Percentiles rank a stretch among this genome's conserved stretches.
Evolutionary conservation across 2,329 filamentous ascomycete genomes (phyloP).

Genomic region (Xylaria sp.): DNA sequence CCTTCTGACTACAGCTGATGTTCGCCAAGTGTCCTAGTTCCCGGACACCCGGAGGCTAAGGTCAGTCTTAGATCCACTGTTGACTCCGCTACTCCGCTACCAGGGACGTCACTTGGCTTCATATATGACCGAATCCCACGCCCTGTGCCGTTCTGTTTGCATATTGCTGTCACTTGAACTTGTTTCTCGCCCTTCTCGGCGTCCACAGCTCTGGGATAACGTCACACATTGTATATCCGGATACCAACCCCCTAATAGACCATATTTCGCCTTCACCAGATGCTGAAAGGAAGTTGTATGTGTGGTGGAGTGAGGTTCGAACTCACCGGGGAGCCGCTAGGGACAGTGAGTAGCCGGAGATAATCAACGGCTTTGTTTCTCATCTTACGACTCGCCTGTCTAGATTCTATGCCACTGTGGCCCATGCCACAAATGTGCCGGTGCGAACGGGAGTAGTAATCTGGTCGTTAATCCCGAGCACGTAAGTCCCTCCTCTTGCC

Average conservation of each 20-base stretch:
- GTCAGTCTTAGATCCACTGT: constrained; percentile 8
- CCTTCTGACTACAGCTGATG: neutral
- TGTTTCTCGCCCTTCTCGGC: neutral
- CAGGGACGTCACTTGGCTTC: neutral
- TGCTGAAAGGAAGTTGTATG: constrained; percentile 31
- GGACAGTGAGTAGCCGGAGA: constrained; percentile 16
- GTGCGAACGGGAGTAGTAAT: constrained; percentile 32
- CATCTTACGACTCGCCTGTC: neutral
- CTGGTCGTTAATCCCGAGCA: constrained; percentile 26
- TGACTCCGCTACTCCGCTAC: constrained; percentile 13
- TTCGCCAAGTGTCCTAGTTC: neutral
- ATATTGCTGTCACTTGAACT: neutral
- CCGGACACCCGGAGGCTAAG: neutral
- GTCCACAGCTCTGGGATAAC: neutral
- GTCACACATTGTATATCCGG: neutral
- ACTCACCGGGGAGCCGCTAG: constrained; percentile 26
- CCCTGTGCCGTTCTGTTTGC: neutral
- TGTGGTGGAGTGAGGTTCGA: constrained; percentile 31
- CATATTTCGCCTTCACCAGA: neutral
- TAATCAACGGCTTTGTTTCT: neutral
- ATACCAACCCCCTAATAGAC: neutral
- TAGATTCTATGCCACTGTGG: constrained; percentile 31
- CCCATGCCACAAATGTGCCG: constrained; percentile 29
- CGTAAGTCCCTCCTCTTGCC: constrained; percentile 5
- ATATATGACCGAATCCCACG: neutral